Percentiles rank a stretch among this genome's conserved stretches.
These are phyloP conservation scores for Amanita subjunquillea DNA, from an alignment of 768 basidiomycete species.

Conservation along the genomic window DNA sequence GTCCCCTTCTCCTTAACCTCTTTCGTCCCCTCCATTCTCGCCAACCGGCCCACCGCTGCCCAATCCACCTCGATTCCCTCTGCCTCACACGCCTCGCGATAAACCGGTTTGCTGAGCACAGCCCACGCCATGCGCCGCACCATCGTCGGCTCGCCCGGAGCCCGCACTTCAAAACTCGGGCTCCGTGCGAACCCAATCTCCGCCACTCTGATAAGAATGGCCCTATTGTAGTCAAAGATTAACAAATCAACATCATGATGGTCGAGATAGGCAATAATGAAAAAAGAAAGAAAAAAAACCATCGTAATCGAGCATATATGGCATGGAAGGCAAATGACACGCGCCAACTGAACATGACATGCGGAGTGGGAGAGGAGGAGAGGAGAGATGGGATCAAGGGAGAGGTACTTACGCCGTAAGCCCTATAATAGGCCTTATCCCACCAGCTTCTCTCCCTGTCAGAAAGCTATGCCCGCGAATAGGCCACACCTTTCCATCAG, in stretches of 20 bases:
- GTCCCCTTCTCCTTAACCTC: neutral
- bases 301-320: too few relatives aligned
- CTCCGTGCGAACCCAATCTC: conserved; percentile 31
- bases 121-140: conserved; percentile 35
- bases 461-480: conserved; percentile 70
- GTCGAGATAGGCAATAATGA: too few relatives aligned
- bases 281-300: too few relatives aligned
- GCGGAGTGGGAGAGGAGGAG: neutral
- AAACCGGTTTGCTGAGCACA: conserved; percentile 23
- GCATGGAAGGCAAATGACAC: too few relatives aligned
- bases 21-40: neutral
- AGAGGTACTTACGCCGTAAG: conserved; percentile 63
- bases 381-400: neutral
- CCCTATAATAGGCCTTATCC: conserved; percentile 83
- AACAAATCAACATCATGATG: neutral
- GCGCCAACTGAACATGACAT: too few relatives aligned
- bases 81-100: conserved; percentile 26
- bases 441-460: conserved; percentile 77
- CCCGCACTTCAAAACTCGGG: conserved; percentile 33
- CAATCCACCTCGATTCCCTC: conserved; percentile 27
- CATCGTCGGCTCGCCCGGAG: conserved; percentile 21
- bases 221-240: conserved; percentile 15
- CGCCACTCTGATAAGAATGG: conserved; percentile 35
- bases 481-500: conserved; percentile 22
- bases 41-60: conserved; percentile 5